phyloP scores from a whole-genome alignment of 345 rosid genomes.

The Eucalyptus polybractea region DNA sequence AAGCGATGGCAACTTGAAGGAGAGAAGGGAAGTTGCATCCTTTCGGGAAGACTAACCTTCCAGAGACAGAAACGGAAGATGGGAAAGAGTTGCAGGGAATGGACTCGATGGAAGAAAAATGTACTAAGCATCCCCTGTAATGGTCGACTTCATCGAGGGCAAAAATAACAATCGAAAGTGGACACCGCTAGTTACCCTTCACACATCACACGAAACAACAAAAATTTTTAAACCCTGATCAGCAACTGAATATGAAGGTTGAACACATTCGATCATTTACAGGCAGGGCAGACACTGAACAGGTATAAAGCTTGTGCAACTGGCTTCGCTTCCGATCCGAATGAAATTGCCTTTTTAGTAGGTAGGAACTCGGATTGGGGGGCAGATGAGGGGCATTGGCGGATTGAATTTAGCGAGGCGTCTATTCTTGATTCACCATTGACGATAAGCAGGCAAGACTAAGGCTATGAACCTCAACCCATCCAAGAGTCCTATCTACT shows the following conservation, averaged over 20 bases:
- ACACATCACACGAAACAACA: not conserved
- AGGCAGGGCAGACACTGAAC: fast-evolving
- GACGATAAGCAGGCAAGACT: not conserved
- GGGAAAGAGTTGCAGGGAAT: not conserved
- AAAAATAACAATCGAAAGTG: not conserved
- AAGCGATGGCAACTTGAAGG: not conserved
- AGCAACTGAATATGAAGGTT: not conserved
- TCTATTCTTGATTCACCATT: not conserved
- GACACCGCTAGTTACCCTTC: not conserved
- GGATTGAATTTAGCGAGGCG: not conserved
- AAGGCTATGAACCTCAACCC: not conserved
- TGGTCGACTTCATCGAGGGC: not conserved
- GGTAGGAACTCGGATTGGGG: not conserved
- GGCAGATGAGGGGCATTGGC: not conserved
- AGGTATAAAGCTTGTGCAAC: not conserved
- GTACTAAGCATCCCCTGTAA: not conserved
- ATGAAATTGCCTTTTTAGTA: not conserved
- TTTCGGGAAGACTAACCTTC: not conserved
- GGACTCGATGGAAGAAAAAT: not conserved
- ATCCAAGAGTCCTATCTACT: not conserved
- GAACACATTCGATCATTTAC: not conserved
- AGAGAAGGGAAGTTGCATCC: not conserved
- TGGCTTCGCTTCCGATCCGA: not conserved
- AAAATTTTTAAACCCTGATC: not conserved
- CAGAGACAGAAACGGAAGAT: not conserved